Conservation (phyloP, 345 rosid genomes). For the Eucalyptus sp. region DNA sequence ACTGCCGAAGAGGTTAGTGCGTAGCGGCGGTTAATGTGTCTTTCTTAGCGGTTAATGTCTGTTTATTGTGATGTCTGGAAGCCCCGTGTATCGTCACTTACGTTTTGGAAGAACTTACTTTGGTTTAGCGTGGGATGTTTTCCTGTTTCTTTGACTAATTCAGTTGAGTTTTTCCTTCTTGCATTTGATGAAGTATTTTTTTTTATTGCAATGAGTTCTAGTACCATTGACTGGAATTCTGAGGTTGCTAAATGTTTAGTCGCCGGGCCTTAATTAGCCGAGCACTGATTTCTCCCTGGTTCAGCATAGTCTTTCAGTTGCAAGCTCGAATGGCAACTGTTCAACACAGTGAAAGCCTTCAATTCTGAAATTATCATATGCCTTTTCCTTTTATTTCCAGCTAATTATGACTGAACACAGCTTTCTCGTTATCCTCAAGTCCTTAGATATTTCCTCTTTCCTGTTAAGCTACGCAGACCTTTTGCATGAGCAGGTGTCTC, state of each 20-base stretch:
- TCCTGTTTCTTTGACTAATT: neutral
- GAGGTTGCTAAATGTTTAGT: neutral
- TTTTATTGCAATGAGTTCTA: neutral
- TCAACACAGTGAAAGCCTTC: neutral
- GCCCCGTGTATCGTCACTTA: neutral
- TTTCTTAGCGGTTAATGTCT: neutral
- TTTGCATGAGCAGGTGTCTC: neutral
- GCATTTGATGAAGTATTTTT: neutral
- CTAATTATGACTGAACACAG: neutral
- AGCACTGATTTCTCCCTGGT: neutral
- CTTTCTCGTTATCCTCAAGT: neutral
- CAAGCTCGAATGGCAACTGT: neutral
- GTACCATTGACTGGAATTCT: neutral
- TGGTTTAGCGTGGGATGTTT: neutral
- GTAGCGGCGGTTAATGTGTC: neutral
- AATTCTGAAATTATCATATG: neutral
- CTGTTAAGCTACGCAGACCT: neutral
- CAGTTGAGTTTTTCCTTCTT: neutral
- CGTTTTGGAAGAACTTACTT: neutral
- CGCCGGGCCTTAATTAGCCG: neutral
- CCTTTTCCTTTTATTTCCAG: neutral
- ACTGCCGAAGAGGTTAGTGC: constrained; percentile 81
- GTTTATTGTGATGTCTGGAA: neutral
- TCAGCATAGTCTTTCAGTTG: neutral
- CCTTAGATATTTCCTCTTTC: neutral